Percentiles rank a stretch among this genome's conserved stretches.
These are phyloP conservation scores for Athelia psychrophila DNA, from an alignment of 1,284 basidiomycete species.

Conservation along the genomic window DNA sequence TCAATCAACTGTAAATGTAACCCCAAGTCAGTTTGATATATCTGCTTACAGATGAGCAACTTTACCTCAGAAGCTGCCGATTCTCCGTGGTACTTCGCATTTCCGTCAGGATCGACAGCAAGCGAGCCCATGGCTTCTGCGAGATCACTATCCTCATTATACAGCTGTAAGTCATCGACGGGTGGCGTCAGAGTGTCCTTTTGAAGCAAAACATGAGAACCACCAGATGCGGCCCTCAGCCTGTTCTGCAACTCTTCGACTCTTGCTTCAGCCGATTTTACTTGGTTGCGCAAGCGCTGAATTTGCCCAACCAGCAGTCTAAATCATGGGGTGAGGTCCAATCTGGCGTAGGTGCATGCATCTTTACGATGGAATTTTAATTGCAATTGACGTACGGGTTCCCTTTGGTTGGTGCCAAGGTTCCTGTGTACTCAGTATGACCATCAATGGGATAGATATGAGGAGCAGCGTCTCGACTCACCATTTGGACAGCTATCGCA, in stretches of 20 bases:
- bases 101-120: conserved; percentile 41
- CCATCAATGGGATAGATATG: background rate
- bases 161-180: conserved; percentile 4
- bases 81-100: conserved; percentile 43
- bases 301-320: conserved; percentile 37
- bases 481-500: conserved; percentile 51
- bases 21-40: conserved; percentile 13
- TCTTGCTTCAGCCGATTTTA: conserved; percentile 40
- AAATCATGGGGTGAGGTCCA: background rate
- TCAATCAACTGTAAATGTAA: conserved; percentile 40
- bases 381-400: conserved; percentile 39
- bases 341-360: conserved; percentile 2
- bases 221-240: conserved; percentile 25
- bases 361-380: conserved; percentile 1
- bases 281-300: conserved; percentile 42
- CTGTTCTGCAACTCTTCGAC: conserved; percentile 54
- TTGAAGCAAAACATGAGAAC: background rate
- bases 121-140: conserved; percentile 40
- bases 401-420: conserved; percentile 49
- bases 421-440: conserved; percentile 29
- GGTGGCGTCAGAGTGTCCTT: conserved; percentile 2
- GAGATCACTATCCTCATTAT: conserved; percentile 16
- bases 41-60: background rate
- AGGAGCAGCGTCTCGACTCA: conserved; percentile 11
- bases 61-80: conserved; percentile 45